phyloP scores from a whole-genome alignment of 2,329 filamentous ascomycete genomes.

The Penicillium sp. region DNA sequence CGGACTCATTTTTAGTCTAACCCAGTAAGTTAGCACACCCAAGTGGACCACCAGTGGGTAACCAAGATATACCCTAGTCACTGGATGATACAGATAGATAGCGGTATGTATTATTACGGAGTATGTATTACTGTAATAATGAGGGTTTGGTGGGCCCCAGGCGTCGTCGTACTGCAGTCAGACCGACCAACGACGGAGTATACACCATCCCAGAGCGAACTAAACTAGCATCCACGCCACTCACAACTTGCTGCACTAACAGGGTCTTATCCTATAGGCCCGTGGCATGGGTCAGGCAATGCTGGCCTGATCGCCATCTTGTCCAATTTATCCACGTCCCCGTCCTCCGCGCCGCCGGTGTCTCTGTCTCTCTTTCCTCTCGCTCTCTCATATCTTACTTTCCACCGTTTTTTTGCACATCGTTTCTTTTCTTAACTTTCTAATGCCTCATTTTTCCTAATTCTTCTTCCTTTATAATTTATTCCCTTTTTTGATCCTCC shows the following conservation, averaged over 20 bases:
- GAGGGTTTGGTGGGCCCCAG: too few relatives aligned
- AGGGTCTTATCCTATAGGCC: not conserved
- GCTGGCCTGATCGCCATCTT: not conserved
- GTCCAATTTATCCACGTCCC: not conserved
- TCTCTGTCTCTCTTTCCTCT: slow-evolving; percentile 11
- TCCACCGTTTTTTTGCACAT: slow-evolving; percentile 20
- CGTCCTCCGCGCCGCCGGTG: slow-evolving; percentile 2
- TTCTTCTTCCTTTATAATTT: slow-evolving; percentile 21
- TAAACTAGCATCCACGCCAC: not conserved
- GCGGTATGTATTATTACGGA: too few relatives aligned
- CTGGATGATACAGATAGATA: too few relatives aligned
- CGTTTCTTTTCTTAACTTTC: slow-evolving; percentile 29
- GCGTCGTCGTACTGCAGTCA: not conserved
- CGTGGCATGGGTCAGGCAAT: not conserved
- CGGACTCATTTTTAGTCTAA: too few relatives aligned
- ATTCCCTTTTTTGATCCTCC: slow-evolving; percentile 26
- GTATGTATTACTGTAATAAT: too few relatives aligned
- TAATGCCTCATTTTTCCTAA: slow-evolving; percentile 28
- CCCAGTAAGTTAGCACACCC: too few relatives aligned
- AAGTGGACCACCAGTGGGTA: too few relatives aligned
- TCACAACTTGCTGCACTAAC: not conserved
- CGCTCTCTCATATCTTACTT: slow-evolving; percentile 13
- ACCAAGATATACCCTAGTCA: too few relatives aligned
- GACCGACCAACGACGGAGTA: not conserved
- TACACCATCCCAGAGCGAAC: too few relatives aligned